phyloP scores from a whole-genome alignment of 1,284 basidiomycete species.

The Melampsora abietis-canadensis region DNA sequence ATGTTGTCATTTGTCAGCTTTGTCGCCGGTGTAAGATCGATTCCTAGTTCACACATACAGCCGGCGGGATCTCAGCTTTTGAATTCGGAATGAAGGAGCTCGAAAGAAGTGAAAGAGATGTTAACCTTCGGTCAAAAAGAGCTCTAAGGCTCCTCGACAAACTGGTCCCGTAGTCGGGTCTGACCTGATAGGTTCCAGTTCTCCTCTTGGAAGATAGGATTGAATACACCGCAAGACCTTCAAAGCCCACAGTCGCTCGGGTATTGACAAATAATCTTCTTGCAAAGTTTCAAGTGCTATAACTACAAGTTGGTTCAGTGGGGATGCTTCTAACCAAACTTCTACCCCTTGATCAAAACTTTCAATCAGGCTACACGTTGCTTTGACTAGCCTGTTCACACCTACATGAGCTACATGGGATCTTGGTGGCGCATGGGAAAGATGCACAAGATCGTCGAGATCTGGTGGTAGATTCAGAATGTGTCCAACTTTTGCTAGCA shows the following conservation, averaged over 20 bases:
- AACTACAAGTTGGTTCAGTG: background rate
- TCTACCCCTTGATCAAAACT: too few species aligned
- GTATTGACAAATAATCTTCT: background rate
- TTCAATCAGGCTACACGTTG: too few species aligned
- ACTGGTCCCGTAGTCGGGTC: background rate
- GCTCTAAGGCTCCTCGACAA: slow-evolving; percentile 1
- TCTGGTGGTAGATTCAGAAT: too few species aligned
- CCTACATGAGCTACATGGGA: too few species aligned
- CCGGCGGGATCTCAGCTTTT: background rate
- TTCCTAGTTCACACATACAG: background rate
- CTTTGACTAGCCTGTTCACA: too few species aligned
- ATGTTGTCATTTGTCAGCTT: too few species aligned
- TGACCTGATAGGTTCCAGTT: background rate
- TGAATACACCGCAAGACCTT: background rate
- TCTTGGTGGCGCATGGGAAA: too few species aligned
- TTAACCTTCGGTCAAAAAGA: background rate
- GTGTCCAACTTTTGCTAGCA: too few species aligned
- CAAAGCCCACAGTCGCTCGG: background rate
- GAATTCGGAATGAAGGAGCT: background rate
- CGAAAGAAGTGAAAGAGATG: background rate
- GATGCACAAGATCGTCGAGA: too few species aligned
- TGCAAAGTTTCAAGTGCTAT: slow-evolving; percentile 7
- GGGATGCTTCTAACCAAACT: background rate
- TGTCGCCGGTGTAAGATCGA: background rate
- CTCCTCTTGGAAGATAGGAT: background rate